Evolutionary conservation across 768 basidiomycete genomes (phyloP), one percentile per base, ranked within the genome.

Genomic region (Antrodiella citrinella): DNA sequence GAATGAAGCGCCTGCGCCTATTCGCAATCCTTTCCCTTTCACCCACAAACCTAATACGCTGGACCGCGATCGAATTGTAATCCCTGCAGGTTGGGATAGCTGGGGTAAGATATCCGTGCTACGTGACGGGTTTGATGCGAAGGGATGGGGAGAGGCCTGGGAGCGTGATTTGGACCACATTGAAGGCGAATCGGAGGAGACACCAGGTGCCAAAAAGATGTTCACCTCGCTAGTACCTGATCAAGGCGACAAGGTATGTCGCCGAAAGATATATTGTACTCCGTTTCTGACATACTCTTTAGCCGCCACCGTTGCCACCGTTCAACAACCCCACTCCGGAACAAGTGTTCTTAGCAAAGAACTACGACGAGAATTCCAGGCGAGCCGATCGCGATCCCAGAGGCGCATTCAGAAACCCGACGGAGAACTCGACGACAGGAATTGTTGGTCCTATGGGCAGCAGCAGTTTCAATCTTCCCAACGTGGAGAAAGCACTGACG

Each of bases 81-180:
- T 98, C 4, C 96, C 95, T 1, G 80, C 91, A 1, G 96, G 96
- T 1, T 99, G 96, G 96, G 96, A 98, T 62, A 91, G 88, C 57
- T 96, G 91, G 89, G 93, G 94, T 0, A 98, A 97, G 72, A 95
- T 97, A 51, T 72, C 76, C 2, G 86, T 97, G 1, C 69, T 98
- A 49, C 71, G 92, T 50, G 96, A 98, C 38, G 89, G 89, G 0
- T 99, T 97, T 58, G 92, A 96, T 48, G 82, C 88, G 1, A 83
- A 80, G 53, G 61, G 71, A 44, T 87, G 84, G 82, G 86, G 82
- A 3, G 85, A 87, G 51, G 85, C 81, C 38, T 91, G 82, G 84
- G 87, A 88, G 55, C 69, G 72, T 35, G 88, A 91, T 56, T 63
- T 91, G 12, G 67, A 67, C 3, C 62, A 59, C 4, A 51, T 56